These are phyloP conservation scores for Primulina tabacum DNA, from an alignment of 257 asterid genomes.

Conservation along the genomic window DNA sequence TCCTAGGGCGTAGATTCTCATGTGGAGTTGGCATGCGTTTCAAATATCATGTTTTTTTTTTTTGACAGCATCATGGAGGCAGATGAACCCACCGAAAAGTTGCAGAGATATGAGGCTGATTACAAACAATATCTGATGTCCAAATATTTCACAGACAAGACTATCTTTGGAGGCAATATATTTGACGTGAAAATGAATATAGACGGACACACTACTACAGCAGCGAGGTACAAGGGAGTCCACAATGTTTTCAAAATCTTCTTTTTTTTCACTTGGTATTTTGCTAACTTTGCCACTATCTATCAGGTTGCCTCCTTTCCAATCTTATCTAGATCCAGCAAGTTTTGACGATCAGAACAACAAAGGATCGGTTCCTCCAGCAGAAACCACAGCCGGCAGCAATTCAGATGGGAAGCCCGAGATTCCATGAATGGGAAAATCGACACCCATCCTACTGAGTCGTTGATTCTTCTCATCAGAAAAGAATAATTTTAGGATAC, in stretches of 20 bases:
- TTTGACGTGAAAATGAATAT: constrained; percentile 75
- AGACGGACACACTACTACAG: constrained; percentile 68
- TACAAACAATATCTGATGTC: constrained; percentile 51
- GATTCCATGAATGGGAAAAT: neutral
- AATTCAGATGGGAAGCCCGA: constrained; percentile 20
- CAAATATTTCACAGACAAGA: constrained; percentile 87
- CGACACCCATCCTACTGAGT: neutral
- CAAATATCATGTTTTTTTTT: constrained; percentile 6
- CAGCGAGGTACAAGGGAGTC: constrained; percentile 59
- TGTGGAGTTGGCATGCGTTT: constrained; percentile 9
- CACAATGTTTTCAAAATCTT: neutral
- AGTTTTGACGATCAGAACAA: constrained; percentile 41
- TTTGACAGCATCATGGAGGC: constrained; percentile 33
- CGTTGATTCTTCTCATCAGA: neutral
- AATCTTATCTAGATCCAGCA: constrained; percentile 63
- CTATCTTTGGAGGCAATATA: constrained; percentile 80
- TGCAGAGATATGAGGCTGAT: constrained; percentile 61
- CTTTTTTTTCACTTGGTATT: neutral
- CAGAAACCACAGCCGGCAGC: constrained; percentile 37
- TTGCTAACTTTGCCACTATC: constrained; percentile 7
- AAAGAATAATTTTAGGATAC: neutral
- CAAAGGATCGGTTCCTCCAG: constrained; percentile 39
- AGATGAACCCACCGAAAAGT: constrained; percentile 48
- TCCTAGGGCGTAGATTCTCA: no score
- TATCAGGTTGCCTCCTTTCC: constrained; percentile 57